Conservation (phyloP, 2,329 filamentous ascomycete genomes). For the Colletotrichum sp. region DNA sequence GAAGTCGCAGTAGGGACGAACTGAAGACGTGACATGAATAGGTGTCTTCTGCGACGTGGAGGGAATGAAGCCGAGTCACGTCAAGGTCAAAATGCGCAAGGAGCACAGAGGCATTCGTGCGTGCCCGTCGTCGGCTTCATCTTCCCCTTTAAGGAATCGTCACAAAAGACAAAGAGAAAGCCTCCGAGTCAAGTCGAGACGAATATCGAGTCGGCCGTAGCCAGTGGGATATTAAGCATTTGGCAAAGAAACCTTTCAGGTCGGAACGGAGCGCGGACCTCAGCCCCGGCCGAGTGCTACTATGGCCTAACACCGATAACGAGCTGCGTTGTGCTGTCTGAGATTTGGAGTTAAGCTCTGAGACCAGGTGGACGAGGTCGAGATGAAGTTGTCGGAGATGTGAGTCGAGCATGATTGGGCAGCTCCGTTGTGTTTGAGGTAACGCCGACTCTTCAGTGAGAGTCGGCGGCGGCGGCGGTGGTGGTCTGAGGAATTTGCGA, state of each 20-base stretch:
- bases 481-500: not conserved
- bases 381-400: not conserved
- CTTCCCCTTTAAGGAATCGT: not conserved
- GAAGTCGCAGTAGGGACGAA: slow-evolving; percentile 3
- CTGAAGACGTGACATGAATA: not conserved
- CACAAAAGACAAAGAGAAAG: not conserved
- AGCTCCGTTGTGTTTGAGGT: not conserved
- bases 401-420: not conserved
- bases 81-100: not conserved
- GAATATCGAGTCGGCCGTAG: not conserved
- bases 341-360: slow-evolving; percentile 9
- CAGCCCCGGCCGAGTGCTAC: slow-evolving; percentile 1
- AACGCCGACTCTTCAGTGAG: not conserved
- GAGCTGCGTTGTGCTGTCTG: not conserved
- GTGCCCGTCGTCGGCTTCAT: not conserved
- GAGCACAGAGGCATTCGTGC: not conserved
- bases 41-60: slow-evolving; percentile 5
- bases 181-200: slow-evolving; percentile 13
- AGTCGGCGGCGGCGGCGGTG: not conserved
- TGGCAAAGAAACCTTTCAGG: not conserved
- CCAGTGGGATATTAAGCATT: not conserved
- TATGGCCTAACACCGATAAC: slow-evolving; percentile 1
- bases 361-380: not conserved
- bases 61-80: slow-evolving; percentile 1
- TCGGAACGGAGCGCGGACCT: not conserved